phyloP scores from a whole-genome alignment of 179 eudicot genomes.

The Beta lomatogona region DNA sequence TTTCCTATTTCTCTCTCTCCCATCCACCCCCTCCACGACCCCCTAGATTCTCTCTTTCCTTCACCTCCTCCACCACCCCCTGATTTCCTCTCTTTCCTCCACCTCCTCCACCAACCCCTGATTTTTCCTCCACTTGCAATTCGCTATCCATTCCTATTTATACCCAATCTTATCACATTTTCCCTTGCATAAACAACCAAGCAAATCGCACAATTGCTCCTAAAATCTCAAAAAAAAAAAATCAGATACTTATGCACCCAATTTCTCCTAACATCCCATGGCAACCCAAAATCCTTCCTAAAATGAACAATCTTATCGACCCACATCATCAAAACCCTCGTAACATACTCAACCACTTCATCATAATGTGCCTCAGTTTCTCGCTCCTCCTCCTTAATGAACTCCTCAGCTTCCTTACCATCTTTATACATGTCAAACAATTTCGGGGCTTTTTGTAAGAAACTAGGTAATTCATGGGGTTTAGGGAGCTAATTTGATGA shows the following conservation, averaged over 20 bases:
- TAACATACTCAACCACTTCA: constrained; percentile 65
- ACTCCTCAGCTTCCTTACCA: constrained; percentile 65
- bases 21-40: too few species aligned
- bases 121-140: too few species aligned
- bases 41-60: too few species aligned
- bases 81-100: too few species aligned
- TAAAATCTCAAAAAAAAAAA: constrained; percentile 37
- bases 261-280: constrained; percentile 66
- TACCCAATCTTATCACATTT: too few species aligned
- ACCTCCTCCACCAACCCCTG: too few species aligned
- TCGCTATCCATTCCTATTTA: too few species aligned
- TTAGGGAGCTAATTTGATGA: constrained; percentile 74
- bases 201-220: too few species aligned
- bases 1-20: too few species aligned
- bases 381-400: constrained; percentile 68
- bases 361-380: constrained; percentile 46
- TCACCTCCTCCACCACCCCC: too few species aligned
- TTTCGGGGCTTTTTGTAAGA: constrained; percentile 69
- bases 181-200: too few species aligned
- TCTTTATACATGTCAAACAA: constrained; percentile 81
- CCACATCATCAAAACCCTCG: constrained; percentile 85
- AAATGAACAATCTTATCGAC: constrained; percentile 81
- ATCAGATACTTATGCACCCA: constrained; percentile 73
- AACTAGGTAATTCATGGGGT: constrained; percentile 77
- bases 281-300: constrained; percentile 82